These are phyloP conservation scores for Tritrichomonas musculus DNA, from an alignment of 208 protist species.

Conservation along the genomic window DNA sequence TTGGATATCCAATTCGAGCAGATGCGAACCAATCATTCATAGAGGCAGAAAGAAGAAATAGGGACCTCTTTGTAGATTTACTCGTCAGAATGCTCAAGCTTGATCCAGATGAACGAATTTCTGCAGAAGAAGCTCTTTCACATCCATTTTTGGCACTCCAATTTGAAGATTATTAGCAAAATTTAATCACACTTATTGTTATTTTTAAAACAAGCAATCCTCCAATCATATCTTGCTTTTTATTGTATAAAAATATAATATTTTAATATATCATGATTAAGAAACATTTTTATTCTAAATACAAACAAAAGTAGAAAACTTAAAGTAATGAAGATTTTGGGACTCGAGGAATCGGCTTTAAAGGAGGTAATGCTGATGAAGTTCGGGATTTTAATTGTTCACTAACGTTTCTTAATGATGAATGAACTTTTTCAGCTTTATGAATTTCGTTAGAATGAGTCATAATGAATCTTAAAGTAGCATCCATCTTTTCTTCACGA, in stretches of 20 bases:
- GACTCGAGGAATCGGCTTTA: neutral
- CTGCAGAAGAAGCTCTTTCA: slow-evolving; percentile 47
- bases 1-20: no score
- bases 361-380: neutral
- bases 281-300: no score
- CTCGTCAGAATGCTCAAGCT: slow-evolving; percentile 29
- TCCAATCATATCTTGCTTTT: no score
- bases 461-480: neutral
- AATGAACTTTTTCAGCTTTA: neutral
- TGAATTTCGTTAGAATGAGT: neutral
- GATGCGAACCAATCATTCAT: no score
- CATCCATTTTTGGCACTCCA: slow-evolving; percentile 32
- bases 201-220: no score
- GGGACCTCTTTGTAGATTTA: neutral
- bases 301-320: no score
- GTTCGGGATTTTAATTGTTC: neutral
- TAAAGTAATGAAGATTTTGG: no score
- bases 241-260: no score
- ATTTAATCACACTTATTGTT: no score
- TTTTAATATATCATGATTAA: no score
- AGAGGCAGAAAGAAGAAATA: no score
- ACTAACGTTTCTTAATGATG: neutral
- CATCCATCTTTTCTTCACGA: neutral
- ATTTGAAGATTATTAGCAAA: no score
- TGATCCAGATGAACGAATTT: slow-evolving; percentile 38